Conservation (phyloP, 2,329 filamentous ascomycete species). For the Septoria linicola region DNA sequence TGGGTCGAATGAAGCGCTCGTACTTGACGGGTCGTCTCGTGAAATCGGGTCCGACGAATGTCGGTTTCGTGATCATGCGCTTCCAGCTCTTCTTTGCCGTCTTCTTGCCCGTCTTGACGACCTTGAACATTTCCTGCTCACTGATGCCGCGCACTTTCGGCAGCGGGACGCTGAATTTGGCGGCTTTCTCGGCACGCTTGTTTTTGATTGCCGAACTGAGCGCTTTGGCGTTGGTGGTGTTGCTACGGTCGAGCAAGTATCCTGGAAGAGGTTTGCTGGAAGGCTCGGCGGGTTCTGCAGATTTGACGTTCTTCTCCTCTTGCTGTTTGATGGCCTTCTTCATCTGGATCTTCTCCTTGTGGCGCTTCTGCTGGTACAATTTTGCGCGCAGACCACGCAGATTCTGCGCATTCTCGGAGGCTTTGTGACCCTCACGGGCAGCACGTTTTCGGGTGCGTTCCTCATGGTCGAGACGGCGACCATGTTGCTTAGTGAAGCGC, state of each 20-base stretch:
- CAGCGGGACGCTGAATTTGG: constrained; percentile 85
- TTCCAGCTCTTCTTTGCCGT: constrained; percentile 80
- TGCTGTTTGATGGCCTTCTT: constrained; percentile 90
- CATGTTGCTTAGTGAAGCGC: constrained; percentile 66
- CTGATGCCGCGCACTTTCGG: constrained; percentile 91
- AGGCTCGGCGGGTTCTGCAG: constrained; percentile 72
- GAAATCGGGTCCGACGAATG: constrained; percentile 89
- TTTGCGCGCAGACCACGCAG: constrained; percentile 89
- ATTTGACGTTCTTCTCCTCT: constrained; percentile 95
- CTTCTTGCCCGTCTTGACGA: constrained; percentile 95
- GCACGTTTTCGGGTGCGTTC: constrained; percentile 83
- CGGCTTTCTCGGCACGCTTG: constrained; percentile 89
- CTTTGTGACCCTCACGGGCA: constrained; percentile 86
- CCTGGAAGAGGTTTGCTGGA: constrained; percentile 79
- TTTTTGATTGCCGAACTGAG: constrained; percentile 89
- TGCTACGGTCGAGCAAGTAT: constrained; percentile 86
- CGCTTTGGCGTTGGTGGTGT: constrained; percentile 68
- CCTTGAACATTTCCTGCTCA: constrained; percentile 98
- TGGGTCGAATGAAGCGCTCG: constrained; percentile 69
- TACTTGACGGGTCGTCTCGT: constrained; percentile 68
- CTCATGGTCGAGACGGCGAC: constrained; percentile 70
- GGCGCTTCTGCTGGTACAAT: constrained; percentile 86
- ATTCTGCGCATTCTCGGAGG: constrained; percentile 87
- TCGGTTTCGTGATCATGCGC: constrained; percentile 68
- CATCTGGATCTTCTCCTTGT: constrained; percentile 98